Evolutionary conservation across 2,329 filamentous ascomycete genomes (phyloP).

Genomic region (Chrysoporthe austroafricana): DNA sequence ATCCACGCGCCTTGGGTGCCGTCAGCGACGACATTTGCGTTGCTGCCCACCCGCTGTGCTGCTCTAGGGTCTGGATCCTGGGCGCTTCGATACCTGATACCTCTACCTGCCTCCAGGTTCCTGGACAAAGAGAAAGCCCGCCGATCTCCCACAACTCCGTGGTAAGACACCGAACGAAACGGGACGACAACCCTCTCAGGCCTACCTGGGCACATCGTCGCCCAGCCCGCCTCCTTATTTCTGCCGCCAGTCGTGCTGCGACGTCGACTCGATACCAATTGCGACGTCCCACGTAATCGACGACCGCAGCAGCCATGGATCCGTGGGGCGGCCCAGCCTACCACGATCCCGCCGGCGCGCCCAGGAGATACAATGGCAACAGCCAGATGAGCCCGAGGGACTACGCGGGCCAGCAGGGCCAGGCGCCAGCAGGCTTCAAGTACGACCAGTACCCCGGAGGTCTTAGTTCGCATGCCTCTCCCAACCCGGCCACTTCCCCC

Average conservation of each 20-base stretch:
- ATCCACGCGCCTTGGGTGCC: conserved; percentile 17
- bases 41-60: conserved; percentile 25
- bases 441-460: conserved; percentile 68
- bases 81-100: conserved; percentile 15
- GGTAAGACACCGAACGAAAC: conserved; percentile 10
- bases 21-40: conserved; percentile 25
- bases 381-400: conserved; percentile 36
- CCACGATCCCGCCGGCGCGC: conserved; percentile 64
- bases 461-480: conserved; percentile 41
- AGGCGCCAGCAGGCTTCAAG: conserved; percentile 62
- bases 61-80: conserved; percentile 23
- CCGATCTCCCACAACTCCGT: conserved; percentile 11
- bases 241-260: conserved; percentile 15
- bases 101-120: conserved; percentile 15
- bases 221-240: background rate
- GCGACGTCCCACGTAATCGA: conserved; percentile 27
- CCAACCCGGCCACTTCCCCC: conserved; percentile 60
- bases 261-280: conserved; percentile 23
- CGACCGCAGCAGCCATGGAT: conserved; percentile 49
- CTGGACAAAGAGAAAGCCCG: conserved; percentile 9
- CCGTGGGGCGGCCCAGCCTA: conserved; percentile 66
- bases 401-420: conserved; percentile 32
- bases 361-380: conserved; percentile 66
- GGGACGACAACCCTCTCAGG: conserved; percentile 2
- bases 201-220: conserved; percentile 3